Evolutionary conservation across 208 protist species (phyloP).

Genomic region (Trypanosoma melophagium): DNA sequence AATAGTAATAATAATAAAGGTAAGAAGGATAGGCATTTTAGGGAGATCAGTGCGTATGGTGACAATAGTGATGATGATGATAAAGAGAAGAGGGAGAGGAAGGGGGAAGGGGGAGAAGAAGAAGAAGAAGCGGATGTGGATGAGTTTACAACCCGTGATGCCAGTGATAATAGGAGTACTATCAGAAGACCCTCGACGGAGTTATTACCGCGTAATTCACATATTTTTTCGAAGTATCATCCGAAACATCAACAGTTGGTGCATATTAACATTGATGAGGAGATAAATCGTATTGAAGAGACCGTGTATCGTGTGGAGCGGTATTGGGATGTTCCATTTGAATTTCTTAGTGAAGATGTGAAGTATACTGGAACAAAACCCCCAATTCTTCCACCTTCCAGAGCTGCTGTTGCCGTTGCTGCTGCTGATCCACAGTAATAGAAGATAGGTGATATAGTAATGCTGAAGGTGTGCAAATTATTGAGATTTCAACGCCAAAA

Average conservation of each 20-base stretch:
- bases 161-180: too few species aligned
- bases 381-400: too few species aligned
- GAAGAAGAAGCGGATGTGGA: slow-evolving; percentile 9
- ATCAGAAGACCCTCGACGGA: slow-evolving; percentile 27
- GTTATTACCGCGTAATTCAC: slow-evolving; percentile 49
- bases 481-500: too few species aligned
- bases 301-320: slow-evolving; percentile 69
- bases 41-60: too few species aligned
- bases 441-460: too few species aligned
- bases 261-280: slow-evolving; percentile 48
- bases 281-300: slow-evolving; percentile 50
- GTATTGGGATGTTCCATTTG: slow-evolving; percentile 72
- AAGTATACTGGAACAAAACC: too few species aligned
- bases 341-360: slow-evolving; percentile 44
- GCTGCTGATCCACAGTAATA: too few species aligned
- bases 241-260: slow-evolving; percentile 74
- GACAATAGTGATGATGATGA: not conserved
- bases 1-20: slow-evolving; percentile 11
- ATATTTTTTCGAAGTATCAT: slow-evolving; percentile 52
- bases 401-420: too few species aligned
- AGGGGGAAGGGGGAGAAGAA: too few species aligned
- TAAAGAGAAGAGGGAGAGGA: too few species aligned
- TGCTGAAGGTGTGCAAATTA: too few species aligned
- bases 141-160: slow-evolving; percentile 25
- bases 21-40: not conserved